Conservation (phyloP, 306 rosid species). For the Castanospermum australe region DNA sequence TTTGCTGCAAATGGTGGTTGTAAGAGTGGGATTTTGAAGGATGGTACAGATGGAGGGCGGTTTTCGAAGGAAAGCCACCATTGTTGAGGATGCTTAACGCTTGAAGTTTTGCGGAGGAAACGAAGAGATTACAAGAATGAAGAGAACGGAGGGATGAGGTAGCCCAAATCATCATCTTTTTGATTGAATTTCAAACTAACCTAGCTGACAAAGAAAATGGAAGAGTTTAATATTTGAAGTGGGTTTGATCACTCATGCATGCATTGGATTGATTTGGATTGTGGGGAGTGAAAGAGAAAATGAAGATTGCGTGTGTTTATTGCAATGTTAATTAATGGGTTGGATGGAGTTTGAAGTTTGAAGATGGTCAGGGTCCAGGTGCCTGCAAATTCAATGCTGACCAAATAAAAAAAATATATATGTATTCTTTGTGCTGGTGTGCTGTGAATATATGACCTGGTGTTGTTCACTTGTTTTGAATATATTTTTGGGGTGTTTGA, state of each 20-base stretch:
- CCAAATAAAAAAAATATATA: neutral
- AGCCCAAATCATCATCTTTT: conserved; percentile 32
- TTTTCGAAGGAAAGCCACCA: conserved; percentile 60
- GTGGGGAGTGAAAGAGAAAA: neutral
- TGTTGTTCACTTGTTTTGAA: neutral
- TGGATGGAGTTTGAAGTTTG: neutral
- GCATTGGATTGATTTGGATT: neutral
- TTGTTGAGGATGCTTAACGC: conserved; percentile 48
- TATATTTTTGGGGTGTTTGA: neutral
- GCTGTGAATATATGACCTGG: neutral
- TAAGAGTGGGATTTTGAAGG: conserved; percentile 69
- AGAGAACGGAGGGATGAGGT: conserved; percentile 32
- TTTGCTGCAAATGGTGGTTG: conserved; percentile 58
- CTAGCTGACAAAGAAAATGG: too few species aligned
- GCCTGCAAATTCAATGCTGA: neutral
- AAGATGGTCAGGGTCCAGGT: neutral
- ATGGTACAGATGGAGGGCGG: conserved; percentile 55
- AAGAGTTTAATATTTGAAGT: too few species aligned
- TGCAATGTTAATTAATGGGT: neutral
- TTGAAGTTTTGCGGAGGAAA: conserved; percentile 64
- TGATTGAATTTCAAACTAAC: too few species aligned
- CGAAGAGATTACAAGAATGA: conserved; percentile 37
- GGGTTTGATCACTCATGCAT: too few species aligned
- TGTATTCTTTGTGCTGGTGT: neutral
- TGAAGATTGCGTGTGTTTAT: neutral